Evolutionary conservation across 192 early-diverging fungal genomes (phyloP).

Genomic region (Coemansia sp.): DNA sequence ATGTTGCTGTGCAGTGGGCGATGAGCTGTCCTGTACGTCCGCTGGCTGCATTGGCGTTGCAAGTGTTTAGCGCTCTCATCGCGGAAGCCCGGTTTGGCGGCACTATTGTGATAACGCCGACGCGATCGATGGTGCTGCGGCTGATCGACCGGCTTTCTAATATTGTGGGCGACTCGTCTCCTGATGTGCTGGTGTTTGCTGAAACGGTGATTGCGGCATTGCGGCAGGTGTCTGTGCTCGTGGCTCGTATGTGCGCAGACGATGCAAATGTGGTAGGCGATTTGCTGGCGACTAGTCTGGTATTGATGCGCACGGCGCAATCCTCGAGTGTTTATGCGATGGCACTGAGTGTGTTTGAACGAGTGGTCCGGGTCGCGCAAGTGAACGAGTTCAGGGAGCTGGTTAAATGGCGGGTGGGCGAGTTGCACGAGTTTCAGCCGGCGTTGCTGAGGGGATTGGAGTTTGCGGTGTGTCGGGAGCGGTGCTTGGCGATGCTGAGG

Average conservation of each 20-base stretch:
- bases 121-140: constrained; percentile 40
- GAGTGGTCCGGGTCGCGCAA: constrained; percentile 22
- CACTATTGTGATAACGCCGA: constrained; percentile 34
- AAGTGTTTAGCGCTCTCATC: constrained; percentile 34
- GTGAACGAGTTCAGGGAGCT: constrained; percentile 11
- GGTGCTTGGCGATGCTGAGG: constrained; percentile 34
- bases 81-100: constrained; percentile 42
- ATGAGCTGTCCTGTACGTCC: constrained; percentile 45
- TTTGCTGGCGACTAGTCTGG: constrained; percentile 27
- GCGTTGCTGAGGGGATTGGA: constrained; percentile 41
- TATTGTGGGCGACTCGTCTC: constrained; percentile 36
- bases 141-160: constrained; percentile 49
- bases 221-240: constrained; percentile 34
- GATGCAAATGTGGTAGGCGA: constrained; percentile 27
- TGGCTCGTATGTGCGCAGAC: constrained; percentile 28
- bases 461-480: constrained; percentile 35
- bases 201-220: constrained; percentile 37
- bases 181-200: constrained; percentile 28
- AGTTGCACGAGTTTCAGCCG: constrained; percentile 20
- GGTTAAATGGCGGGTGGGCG: constrained; percentile 14
- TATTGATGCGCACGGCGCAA: constrained; percentile 41
- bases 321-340: constrained; percentile 17
- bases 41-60: constrained; percentile 27
- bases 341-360: constrained; percentile 48
- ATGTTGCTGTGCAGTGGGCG: constrained; percentile 42